phyloP scores from a whole-genome alignment of 768 basidiomycete genomes.

The Phallus indusiatus region DNA sequence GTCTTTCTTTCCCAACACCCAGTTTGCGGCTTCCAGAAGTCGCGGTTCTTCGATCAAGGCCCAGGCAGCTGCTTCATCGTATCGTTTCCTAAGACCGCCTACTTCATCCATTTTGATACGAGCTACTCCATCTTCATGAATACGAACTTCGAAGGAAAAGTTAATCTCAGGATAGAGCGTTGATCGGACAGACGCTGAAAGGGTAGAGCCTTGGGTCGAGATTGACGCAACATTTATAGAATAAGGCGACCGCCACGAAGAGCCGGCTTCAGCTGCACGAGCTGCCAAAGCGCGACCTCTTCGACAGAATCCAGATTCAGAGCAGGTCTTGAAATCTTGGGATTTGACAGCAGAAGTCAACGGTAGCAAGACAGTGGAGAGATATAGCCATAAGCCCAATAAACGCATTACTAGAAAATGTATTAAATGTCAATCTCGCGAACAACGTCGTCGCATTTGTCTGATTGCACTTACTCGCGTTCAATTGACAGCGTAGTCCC shows the following conservation, averaged over 20 bases:
- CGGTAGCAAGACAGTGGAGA: conserved; percentile 24
- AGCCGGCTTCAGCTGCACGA: conserved; percentile 49
- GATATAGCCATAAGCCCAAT: conserved; percentile 14
- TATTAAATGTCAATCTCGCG: background rate
- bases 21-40: conserved; percentile 45
- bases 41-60: conserved; percentile 67
- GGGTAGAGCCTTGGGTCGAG: conserved; percentile 43
- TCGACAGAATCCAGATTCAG: conserved; percentile 94
- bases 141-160: conserved; percentile 72
- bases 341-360: conserved; percentile 52
- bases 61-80: conserved; percentile 90
- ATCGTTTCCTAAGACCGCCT: conserved; percentile 66
- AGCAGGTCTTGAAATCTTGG: conserved; percentile 90
- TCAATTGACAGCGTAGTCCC: background rate
- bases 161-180: conserved; percentile 75
- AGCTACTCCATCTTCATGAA: conserved; percentile 83
- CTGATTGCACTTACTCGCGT: background rate
- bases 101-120: conserved; percentile 92
- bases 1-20: conserved; percentile 57
- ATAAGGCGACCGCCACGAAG: conserved; percentile 82
- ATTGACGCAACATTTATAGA: conserved; percentile 54
- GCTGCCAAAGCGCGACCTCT: conserved; percentile 75
- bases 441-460: background rate
- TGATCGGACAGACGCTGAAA: conserved; percentile 71
- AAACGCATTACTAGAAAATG: background rate